phyloP scores from a whole-genome alignment of 2,329 filamentous ascomycete genomes.

The Colletotrichum lentis region DNA sequence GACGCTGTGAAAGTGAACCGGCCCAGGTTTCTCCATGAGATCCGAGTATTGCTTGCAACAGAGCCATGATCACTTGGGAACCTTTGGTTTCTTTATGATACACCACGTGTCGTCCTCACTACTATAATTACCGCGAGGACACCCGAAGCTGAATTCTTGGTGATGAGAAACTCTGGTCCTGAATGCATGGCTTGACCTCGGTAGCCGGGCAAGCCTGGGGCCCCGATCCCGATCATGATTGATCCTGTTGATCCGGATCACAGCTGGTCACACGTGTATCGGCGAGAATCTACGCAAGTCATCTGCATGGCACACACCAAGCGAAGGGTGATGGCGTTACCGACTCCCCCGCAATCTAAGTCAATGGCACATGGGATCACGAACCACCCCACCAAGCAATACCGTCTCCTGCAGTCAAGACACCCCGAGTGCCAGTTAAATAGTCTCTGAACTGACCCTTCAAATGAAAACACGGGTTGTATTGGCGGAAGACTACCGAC shows the following conservation, averaged over 20 bases:
- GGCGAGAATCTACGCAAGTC: not conserved
- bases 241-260: no score
- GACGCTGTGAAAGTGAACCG: not conserved
- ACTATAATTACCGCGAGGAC: not conserved
- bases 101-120: not conserved
- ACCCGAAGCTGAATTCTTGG: not conserved
- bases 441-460: not conserved
- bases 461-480: not conserved
- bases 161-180: not conserved
- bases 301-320: not conserved
- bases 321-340: not conserved
- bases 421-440: not conserved
- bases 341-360: constrained; percentile 19
- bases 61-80: fast-evolving
- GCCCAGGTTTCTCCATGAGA: not conserved
- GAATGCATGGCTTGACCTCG: no score
- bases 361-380: constrained; percentile 5
- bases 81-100: no score
- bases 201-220: no score
- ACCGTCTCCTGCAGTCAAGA: not conserved
- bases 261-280: not conserved
- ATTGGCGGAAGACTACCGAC: constrained; percentile 3
- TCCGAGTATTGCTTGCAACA: not conserved
- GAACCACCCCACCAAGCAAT: not conserved
- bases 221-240: not conserved